Percentiles rank a stretch among this genome's conserved stretches.
Conservation (phyloP, 2,329 filamentous ascomycete genomes). For the Plenodomus tracheiphilus region DNA sequence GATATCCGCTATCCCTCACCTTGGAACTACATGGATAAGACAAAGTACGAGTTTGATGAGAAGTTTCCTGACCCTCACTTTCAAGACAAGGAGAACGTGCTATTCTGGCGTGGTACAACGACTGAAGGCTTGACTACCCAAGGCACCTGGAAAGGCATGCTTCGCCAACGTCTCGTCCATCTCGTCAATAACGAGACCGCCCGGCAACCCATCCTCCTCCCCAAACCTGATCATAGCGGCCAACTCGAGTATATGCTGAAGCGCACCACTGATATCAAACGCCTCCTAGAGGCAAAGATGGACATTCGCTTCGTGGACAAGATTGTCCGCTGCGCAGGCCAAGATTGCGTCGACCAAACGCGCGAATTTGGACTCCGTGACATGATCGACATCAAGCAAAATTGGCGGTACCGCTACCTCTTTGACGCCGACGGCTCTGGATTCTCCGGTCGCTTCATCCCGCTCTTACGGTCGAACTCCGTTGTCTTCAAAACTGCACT, state of each 20-base stretch:
- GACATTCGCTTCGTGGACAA: slow-evolving; percentile 64
- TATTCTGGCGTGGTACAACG: slow-evolving; percentile 77
- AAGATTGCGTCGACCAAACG: slow-evolving; percentile 58
- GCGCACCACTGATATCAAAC: slow-evolving; percentile 57
- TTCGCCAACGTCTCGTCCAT: slow-evolving; percentile 72
- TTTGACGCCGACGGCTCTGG: slow-evolving; percentile 71
- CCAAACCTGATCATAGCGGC: slow-evolving; percentile 53
- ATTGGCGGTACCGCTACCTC: slow-evolving; percentile 70
- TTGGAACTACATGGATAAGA: slow-evolving; percentile 65
- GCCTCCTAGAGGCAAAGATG: slow-evolving; percentile 51
- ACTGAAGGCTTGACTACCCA: slow-evolving; percentile 55
- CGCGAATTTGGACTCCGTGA: slow-evolving; percentile 55
- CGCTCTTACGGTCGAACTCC: slow-evolving; percentile 66
- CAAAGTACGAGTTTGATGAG: slow-evolving; percentile 55
- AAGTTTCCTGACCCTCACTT: slow-evolving; percentile 60
- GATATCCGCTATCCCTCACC: slow-evolving; percentile 75
- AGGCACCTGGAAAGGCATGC: slow-evolving; percentile 68
- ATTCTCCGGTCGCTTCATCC: slow-evolving; percentile 67
- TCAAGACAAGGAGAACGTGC: slow-evolving; percentile 61
- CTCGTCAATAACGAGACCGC: slow-evolving; percentile 47
- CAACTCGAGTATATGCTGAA: slow-evolving; percentile 62
- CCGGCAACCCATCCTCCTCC: slow-evolving; percentile 38
- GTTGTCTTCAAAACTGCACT: slow-evolving; percentile 72
- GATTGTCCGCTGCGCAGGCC: slow-evolving; percentile 59
- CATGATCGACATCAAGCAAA: slow-evolving; percentile 56